A percentile compares a stretch with the other conserved stretches of the same genome.
Conservation (phyloP, 164 flowering plant species). For the Stephania cephalantha region DNA sequence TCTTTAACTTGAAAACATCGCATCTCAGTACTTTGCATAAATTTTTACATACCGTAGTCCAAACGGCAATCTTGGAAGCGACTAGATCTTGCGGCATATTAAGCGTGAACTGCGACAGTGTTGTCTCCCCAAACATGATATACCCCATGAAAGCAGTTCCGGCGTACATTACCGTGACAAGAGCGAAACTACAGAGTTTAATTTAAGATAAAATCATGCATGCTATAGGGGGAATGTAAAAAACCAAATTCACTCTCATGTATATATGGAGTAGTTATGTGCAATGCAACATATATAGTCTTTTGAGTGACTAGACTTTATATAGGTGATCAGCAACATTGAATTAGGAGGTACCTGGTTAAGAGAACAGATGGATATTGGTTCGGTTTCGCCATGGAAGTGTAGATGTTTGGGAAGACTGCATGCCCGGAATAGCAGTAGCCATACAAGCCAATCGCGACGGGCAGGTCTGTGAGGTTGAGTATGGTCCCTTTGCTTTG, state of each 20-base stretch:
- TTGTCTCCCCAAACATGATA: constrained; percentile 78
- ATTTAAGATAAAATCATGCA: not conserved
- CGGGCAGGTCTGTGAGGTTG: constrained; percentile 72
- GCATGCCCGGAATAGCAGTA: constrained; percentile 98
- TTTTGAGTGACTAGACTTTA: too few relatives aligned
- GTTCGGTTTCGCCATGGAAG: constrained; percentile 76
- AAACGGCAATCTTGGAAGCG: constrained; percentile 89
- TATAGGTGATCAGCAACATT: too few relatives aligned
- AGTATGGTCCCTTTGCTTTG: constrained; percentile 46
- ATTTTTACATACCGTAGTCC: constrained; percentile 80
- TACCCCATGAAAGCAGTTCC: constrained; percentile 85
- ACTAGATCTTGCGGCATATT: constrained; percentile 81
- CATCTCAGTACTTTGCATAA: too few relatives aligned
- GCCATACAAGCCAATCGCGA: constrained; percentile 92
- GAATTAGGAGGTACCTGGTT: constrained; percentile 34
- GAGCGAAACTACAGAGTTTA: constrained; percentile 49
- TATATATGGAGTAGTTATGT: too few relatives aligned
- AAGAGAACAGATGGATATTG: constrained; percentile 71
- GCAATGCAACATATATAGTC: too few relatives aligned
- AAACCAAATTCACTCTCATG: too few relatives aligned
- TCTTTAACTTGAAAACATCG: too few relatives aligned
- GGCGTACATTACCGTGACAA: constrained; percentile 71
- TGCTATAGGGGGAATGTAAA: not conserved
- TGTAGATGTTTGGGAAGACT: constrained; percentile 93
- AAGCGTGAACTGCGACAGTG: constrained; percentile 78